Evolutionary conservation across 75 land plant genomes (phyloP), one percentile per base, ranked within the genome.

Genomic region (Pinus tabuliformis): DNA sequence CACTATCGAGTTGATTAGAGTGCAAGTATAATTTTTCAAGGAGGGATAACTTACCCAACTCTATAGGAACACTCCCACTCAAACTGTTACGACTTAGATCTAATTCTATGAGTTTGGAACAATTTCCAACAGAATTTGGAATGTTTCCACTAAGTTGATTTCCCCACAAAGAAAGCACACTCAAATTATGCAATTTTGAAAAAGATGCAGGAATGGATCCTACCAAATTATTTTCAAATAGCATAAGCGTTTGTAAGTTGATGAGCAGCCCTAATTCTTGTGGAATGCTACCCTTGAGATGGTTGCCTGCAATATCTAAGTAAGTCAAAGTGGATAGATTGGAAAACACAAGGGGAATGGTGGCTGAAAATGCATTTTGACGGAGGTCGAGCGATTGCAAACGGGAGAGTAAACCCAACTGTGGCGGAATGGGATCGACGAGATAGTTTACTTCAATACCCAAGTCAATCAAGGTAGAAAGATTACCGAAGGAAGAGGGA

Each of bases 261-360:
- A 49, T 28, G 57, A 85, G 80, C 52, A 30, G 26, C 12, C 54
- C 60, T 15, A 85, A 20, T 36, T 75, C 78, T 8, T 65, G 21
- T 16, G 87, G 87, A n/a, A 85, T 74, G 2, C 20, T 24, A 11
- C 84, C 87, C 3, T 76, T 79, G 39, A 85, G 70, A 70, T 82
- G 79, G 81, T 85, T 85, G 58, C 33, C 4, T 52, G 70, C 77
- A 18, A 85, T 52, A 21, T 59, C 49, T 8, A 85, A 13, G 75
- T 73, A 79, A 30, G 71, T 62, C 57, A 85, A 30, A 52, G 62
- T 68, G 59, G 77, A 74, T 11, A 24, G 20, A 28, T 45, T 71
- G 6, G 77, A 78, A 0, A 82, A 21, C 56, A 63, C n/a, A n/a
- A n/a, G n/a, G n/a, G n/a, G n/a, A n/a, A n/a, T n/a, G n/a, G n/a